Evolutionary conservation across 768 basidiomycete genomes (phyloP), one percentile per base, ranked within the genome.

Genomic region (Naganishia vaughanmartiniae): DNA sequence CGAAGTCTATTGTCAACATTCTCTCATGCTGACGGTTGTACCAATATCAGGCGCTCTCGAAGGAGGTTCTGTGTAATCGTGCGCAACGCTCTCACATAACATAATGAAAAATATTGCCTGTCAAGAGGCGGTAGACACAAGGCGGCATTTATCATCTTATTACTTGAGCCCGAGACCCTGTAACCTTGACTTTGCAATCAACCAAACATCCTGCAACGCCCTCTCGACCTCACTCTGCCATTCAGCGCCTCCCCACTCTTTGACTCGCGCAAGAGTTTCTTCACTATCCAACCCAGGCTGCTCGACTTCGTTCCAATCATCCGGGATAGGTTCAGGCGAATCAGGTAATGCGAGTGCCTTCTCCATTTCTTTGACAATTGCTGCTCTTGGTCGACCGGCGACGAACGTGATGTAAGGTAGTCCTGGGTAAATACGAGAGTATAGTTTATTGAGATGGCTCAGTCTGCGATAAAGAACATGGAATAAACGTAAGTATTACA

Each of bases 341-440:
- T 56, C 6, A 0, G 71, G 54, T 4, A 75, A 77, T 4, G 83
- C 84, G 39, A 94, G 82, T 66, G 83, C 84, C 69, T 83, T 84
- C 80, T 93, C 91, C 85, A 96, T 89, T 83, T 93, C 91, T 74
- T 87, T 84, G 46, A 87, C 88, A 74, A 96, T 88, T 55, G 80
- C 85, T 39, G 85, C 85, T 46, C 92, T 84, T 71, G 86, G 86
- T 70, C 93, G 86, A 39, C 91, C 91, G 76, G 93, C 92, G 48
- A 95, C 93, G 76, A 93, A 96, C 6, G 92, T 93, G 82, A 96
- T 91, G 77, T 92, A 95, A 24, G 90, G 85, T 73, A 96, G 78
- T 3, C 89, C 88, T 0, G 89, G 87, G 76, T 89, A 95, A 66
- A 82, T 82, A 33, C 77, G 82, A 78, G 93, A 91, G 76, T 94